These are phyloP conservation scores for Artemisia argyi DNA, from an alignment of 129 eudicot species.

Conservation along the genomic window DNA sequence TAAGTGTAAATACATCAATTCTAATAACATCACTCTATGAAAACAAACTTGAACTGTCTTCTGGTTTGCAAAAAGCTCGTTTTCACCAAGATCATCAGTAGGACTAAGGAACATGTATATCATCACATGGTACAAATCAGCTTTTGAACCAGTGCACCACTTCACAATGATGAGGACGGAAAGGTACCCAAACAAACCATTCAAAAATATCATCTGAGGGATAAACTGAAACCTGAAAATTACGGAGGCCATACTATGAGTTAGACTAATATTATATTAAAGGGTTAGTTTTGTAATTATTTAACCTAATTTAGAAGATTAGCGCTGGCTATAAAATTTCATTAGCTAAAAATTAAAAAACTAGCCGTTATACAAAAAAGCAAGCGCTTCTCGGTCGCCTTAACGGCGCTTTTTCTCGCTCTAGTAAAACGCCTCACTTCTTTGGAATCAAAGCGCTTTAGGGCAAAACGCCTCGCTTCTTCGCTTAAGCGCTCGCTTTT, in stretches of 20 bases:
- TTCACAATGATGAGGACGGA: slow-evolving; percentile 74
- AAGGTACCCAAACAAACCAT: slow-evolving; percentile 90
- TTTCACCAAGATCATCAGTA: slow-evolving; percentile 89
- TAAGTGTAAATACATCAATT: not conserved
- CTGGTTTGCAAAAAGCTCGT: slow-evolving; percentile 91
- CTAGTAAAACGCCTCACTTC: too few relatives aligned
- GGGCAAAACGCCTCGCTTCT: too few relatives aligned
- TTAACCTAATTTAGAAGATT: too few relatives aligned
- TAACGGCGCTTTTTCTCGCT: too few relatives aligned
- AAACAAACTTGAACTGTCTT: slow-evolving; percentile 66
- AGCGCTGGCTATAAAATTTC: not conserved
- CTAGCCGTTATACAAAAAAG: too few relatives aligned
- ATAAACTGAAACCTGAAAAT: slow-evolving; percentile 80
- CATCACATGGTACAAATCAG: slow-evolving; percentile 94
- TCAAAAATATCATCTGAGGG: slow-evolving; percentile 88
- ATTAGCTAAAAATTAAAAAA: not conserved
- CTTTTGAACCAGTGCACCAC: slow-evolving; percentile 95
- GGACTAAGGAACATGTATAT: slow-evolving; percentile 98
- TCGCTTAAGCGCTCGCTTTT: too few relatives aligned
- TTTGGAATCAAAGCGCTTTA: too few relatives aligned
- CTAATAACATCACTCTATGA: not conserved
- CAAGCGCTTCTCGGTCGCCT: too few relatives aligned
- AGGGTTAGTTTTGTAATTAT: not conserved
- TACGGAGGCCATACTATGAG: slow-evolving; percentile 5
- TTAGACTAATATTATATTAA: not conserved